phyloP scores from a whole-genome alignment of 2,329 filamentous ascomycete species.

The Botrytis paeoniae region DNA sequence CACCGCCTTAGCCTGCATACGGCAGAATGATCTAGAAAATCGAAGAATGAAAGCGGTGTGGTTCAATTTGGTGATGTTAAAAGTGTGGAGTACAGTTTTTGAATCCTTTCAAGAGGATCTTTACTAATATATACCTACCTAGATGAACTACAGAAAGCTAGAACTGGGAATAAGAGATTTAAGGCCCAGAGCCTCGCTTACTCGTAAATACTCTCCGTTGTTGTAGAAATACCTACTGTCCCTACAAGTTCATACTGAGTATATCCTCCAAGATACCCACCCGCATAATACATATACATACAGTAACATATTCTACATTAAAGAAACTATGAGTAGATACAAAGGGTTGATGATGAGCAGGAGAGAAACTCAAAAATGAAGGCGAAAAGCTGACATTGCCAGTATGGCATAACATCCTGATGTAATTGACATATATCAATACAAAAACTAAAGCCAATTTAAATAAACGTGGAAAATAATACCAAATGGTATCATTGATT shows the following conservation, averaged over 20 bases:
- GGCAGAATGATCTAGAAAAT: neutral
- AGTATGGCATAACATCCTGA: neutral
- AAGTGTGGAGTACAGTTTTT: neutral
- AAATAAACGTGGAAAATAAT: neutral
- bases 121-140: neutral
- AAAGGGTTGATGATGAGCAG: neutral
- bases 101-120: neutral
- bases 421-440: neutral
- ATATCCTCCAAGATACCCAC: neutral
- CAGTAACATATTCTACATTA: neutral
- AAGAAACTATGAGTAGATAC: neutral
- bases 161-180: neutral
- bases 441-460: neutral
- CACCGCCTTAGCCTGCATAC: neutral
- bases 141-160: neutral
- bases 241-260: neutral
- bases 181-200: neutral
- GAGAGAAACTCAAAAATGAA: neutral
- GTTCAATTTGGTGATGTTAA: neutral
- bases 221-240: neutral
- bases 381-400: neutral
- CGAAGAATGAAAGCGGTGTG: neutral
- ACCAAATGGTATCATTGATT: conserved; percentile 8
- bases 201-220: neutral
- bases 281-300: neutral